Percentiles rank a stretch among this genome's conserved stretches.
Conservation (phyloP, 2,329 filamentous ascomycete genomes). For the Sclerotinia spermophila region DNA sequence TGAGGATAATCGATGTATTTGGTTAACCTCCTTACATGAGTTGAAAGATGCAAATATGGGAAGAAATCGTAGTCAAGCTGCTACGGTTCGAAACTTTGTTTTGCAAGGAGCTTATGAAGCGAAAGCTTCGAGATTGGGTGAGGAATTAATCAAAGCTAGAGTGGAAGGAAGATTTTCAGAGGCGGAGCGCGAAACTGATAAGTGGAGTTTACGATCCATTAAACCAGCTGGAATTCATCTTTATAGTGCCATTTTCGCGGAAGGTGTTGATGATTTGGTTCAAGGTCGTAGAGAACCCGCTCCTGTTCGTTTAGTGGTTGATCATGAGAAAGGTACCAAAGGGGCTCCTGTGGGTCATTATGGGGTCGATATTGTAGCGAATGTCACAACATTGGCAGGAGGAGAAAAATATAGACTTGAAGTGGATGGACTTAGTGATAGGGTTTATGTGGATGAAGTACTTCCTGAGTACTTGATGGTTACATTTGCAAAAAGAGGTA, state of each 20-base stretch:
- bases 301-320: slow-evolving; percentile 68
- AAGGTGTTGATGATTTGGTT: slow-evolving; percentile 58
- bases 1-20: slow-evolving; percentile 59
- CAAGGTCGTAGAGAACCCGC: slow-evolving; percentile 66
- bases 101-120: slow-evolving; percentile 74
- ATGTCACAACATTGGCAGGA: slow-evolving; percentile 52
- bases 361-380: slow-evolving; percentile 67
- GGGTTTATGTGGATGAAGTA: slow-evolving; percentile 70
- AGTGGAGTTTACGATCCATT: slow-evolving; percentile 74
- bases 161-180: slow-evolving; percentile 84
- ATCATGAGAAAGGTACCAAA: slow-evolving; percentile 63
- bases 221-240: slow-evolving; percentile 57
- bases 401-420: slow-evolving; percentile 54
- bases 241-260: slow-evolving; percentile 69
- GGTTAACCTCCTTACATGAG: slow-evolving; percentile 63
- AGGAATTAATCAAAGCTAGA: slow-evolving; percentile 82
- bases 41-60: slow-evolving; percentile 53
- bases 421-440: slow-evolving; percentile 63
- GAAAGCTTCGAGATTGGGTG: slow-evolving; percentile 70
- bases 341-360: slow-evolving; percentile 63
- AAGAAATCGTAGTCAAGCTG: slow-evolving; percentile 46
- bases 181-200: slow-evolving; percentile 72
- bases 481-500: slow-evolving; percentile 70
- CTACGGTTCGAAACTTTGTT: slow-evolving; percentile 64
- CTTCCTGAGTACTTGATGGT: slow-evolving; percentile 69